These are phyloP conservation scores for Triticum urartu DNA, from an alignment of 176 grass and related monocot genomes.

Conservation along the genomic window DNA sequence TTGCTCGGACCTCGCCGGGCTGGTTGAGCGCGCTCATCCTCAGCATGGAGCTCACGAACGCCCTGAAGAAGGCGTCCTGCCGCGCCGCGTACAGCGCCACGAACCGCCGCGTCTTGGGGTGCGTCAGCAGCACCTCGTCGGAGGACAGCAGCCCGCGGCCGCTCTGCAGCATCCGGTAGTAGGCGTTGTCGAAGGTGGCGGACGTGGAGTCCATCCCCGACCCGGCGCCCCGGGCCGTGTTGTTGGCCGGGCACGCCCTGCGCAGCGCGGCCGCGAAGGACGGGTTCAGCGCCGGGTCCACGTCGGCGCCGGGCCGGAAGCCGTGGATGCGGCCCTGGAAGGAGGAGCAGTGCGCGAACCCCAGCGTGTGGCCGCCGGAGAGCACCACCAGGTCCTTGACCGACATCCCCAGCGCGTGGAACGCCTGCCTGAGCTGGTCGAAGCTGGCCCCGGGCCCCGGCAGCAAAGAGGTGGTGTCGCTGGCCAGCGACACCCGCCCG, in stretches of 20 bases:
- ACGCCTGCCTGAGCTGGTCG: slow-evolving; percentile 76
- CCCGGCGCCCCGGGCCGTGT: slow-evolving; percentile 56
- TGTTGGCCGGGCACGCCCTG: slow-evolving; percentile 65
- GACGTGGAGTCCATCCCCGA: slow-evolving; percentile 60
- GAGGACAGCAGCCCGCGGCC: slow-evolving; percentile 66
- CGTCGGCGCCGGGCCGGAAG: slow-evolving; percentile 22
- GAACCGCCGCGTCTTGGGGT: slow-evolving; percentile 62
- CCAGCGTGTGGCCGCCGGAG: slow-evolving; percentile 83
- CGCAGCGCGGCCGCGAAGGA: slow-evolving; percentile 64
- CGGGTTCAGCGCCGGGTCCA: slow-evolving; percentile 55
- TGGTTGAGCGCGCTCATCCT: slow-evolving; percentile 66
- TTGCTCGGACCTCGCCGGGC: slow-evolving; percentile 65
- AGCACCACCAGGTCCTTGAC: slow-evolving; percentile 71
- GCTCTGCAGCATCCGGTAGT: slow-evolving; percentile 68
- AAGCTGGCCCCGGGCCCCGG: slow-evolving; percentile 67
- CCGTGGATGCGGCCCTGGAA: slow-evolving; percentile 74
- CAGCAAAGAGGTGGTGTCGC: slow-evolving; percentile 55
- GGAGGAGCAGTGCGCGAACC: slow-evolving; percentile 91
- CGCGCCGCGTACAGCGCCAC: slow-evolving; percentile 56
- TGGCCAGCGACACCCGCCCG: slow-evolving; percentile 65
- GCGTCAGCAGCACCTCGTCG: slow-evolving; percentile 72
- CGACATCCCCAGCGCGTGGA: slow-evolving; percentile 74
- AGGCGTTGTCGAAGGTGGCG: slow-evolving; percentile 71
- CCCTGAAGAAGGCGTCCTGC: slow-evolving; percentile 54
- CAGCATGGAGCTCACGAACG: slow-evolving; percentile 74